Percentiles rank a stretch among this genome's conserved stretches.
phyloP scores from a whole-genome alignment of 2,329 filamentous ascomycete genomes.

The Ascocoryne sarcoides region DNA sequence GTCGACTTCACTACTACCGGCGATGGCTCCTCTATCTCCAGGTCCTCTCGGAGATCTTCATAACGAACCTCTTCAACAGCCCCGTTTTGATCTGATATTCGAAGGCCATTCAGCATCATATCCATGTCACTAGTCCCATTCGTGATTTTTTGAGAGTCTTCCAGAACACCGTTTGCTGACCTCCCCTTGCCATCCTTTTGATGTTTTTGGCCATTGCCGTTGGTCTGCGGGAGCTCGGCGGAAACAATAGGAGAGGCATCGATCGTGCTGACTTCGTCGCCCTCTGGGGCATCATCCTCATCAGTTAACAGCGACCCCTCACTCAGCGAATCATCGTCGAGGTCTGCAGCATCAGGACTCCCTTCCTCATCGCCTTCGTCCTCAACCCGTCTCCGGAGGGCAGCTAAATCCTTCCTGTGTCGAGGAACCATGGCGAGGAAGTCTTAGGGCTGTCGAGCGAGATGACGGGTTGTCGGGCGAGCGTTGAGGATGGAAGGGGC shows the following conservation, averaged over 20 bases:
- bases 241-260: constrained; percentile 45
- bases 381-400: constrained; percentile 54
- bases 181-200: constrained; percentile 23
- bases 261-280: constrained; percentile 57
- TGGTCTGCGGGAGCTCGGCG: constrained; percentile 21
- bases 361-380: constrained; percentile 64
- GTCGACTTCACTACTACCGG: constrained; percentile 30
- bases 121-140: constrained; percentile 40
- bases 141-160: constrained; percentile 34
- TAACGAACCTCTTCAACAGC: constrained; percentile 21
- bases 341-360: constrained; percentile 44
- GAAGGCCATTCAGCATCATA: constrained; percentile 45
- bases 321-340: constrained; percentile 57
- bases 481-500: constrained; percentile 23
- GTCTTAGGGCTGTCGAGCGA: constrained; percentile 21
- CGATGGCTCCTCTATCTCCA: constrained; percentile 20
- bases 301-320: constrained; percentile 56
- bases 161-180: constrained; percentile 23
- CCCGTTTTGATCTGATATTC: constrained; percentile 22
- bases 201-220: constrained; percentile 30
- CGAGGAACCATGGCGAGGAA: constrained; percentile 39
- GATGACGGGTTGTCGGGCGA: constrained; percentile 28
- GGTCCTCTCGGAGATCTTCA: constrained; percentile 27
- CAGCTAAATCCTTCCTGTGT: constrained; percentile 55
- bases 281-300: constrained; percentile 49